Percentiles rank a stretch among this genome's conserved stretches.
phyloP scores from a whole-genome alignment of 495 filamentous ascomycete species.

The Oidiodendron maius region DNA sequence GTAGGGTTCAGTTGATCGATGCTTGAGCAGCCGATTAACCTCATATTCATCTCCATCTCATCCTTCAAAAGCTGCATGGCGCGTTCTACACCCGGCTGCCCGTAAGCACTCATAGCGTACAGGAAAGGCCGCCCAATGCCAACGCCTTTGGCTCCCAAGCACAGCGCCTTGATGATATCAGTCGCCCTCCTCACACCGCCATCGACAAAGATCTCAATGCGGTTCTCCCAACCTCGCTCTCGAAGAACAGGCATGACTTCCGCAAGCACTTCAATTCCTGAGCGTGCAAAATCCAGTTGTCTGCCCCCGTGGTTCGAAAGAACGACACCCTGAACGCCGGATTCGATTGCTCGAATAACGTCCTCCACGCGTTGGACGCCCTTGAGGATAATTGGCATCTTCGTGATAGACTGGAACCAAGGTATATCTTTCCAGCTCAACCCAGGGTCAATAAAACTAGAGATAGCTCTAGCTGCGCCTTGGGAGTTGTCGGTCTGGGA shows the following conservation, averaged over 20 bases:
- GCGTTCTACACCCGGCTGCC: slow-evolving; percentile 76
- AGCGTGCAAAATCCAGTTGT: slow-evolving; percentile 91
- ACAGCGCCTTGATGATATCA: slow-evolving; percentile 94
- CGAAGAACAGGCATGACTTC: slow-evolving; percentile 95
- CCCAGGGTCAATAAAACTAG: slow-evolving; percentile 88
- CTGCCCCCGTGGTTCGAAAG: slow-evolving; percentile 95
- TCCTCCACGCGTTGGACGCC: slow-evolving; percentile 96
- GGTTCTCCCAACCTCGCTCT: slow-evolving; percentile 71
- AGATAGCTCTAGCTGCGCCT: slow-evolving; percentile 86
- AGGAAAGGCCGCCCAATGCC: slow-evolving; percentile 94
- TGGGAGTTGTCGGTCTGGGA: slow-evolving; percentile 74
- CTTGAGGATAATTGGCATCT: slow-evolving; percentile 96
- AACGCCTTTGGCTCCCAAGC: slow-evolving; percentile 86
- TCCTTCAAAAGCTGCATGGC: slow-evolving; percentile 95
- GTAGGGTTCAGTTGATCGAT: slow-evolving; percentile 73
- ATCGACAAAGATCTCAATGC: slow-evolving; percentile 87
- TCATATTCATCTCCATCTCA: slow-evolving; percentile 99
- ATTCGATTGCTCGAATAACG: slow-evolving; percentile 77
- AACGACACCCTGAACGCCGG: slow-evolving; percentile 85
- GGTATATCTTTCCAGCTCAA: slow-evolving; percentile 92
- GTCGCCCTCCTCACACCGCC: slow-evolving; percentile 86
- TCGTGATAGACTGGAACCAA: slow-evolving; percentile 88
- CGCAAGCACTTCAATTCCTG: slow-evolving; percentile 87
- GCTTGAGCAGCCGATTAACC: slow-evolving; percentile 72
- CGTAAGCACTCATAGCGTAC: slow-evolving; percentile 94